These are phyloP conservation scores for Cryptosporidium ryanae DNA, from an alignment of 169 alveolate species.

Conservation along the genomic window DNA sequence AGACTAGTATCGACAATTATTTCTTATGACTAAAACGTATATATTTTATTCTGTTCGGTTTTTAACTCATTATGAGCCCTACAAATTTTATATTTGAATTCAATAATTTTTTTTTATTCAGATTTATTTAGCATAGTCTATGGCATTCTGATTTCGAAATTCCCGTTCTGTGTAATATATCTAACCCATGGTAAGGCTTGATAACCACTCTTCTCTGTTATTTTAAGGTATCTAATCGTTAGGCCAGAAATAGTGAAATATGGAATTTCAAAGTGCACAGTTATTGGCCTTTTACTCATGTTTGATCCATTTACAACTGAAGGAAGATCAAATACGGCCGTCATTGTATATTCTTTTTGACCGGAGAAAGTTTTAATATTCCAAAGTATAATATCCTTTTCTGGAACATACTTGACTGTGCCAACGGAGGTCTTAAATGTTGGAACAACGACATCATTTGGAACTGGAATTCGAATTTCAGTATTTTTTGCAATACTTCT, in stretches of 20 bases:
- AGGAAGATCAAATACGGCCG: slow-evolving; percentile 97
- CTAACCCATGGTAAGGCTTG: slow-evolving; percentile 99
- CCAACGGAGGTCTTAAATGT: slow-evolving; percentile 96
- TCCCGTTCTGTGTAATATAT: slow-evolving; percentile 99
- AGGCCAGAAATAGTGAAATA: slow-evolving; percentile 99
- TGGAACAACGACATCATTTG: slow-evolving; percentile 91
- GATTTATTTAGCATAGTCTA: slow-evolving; percentile 25
- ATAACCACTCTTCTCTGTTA: slow-evolving; percentile 96
- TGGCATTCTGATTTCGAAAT: slow-evolving; percentile 97
- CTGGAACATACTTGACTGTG: slow-evolving; percentile 95
- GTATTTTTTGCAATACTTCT: slow-evolving; percentile 97
- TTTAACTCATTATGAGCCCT: too few relatives aligned
- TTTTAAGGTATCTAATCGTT: slow-evolving; percentile 96
- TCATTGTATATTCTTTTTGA: slow-evolving; percentile 96
- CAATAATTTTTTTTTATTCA: too few relatives aligned
- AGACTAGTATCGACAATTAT: too few relatives aligned
- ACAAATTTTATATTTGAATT: too few relatives aligned
- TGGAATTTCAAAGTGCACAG: slow-evolving; percentile 99
- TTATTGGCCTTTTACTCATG: slow-evolving; percentile 90
- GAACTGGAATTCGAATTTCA: slow-evolving; percentile 98
- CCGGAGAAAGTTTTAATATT: slow-evolving; percentile 97
- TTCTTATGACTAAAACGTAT: too few relatives aligned
- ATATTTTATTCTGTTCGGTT: too few relatives aligned
- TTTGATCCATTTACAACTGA: slow-evolving; percentile 82
- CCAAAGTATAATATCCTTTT: slow-evolving; percentile 95